Percentiles rank a stretch among this genome's conserved stretches.
phyloP scores from a whole-genome alignment of 768 basidiomycete genomes.

The Termitomyces sp. region DNA sequence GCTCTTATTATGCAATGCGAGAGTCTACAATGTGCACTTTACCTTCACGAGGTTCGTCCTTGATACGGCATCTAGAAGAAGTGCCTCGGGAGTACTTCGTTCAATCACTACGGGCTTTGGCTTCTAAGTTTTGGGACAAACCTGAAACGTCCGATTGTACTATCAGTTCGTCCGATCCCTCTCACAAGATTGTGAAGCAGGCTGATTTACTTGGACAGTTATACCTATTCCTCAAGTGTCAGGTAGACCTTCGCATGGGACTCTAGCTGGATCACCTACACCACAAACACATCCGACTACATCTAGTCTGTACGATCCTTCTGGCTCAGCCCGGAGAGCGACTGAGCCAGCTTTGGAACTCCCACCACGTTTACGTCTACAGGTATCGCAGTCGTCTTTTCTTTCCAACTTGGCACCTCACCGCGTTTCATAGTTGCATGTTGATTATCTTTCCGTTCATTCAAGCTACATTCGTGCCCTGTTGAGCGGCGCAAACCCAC shows the following conservation, averaged over 20 bases:
- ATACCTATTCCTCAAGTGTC: slow-evolving; percentile 42
- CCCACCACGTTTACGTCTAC: slow-evolving; percentile 55
- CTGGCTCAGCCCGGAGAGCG: slow-evolving; percentile 40
- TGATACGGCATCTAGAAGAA: slow-evolving; percentile 40
- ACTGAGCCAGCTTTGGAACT: slow-evolving; percentile 46
- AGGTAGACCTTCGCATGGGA: slow-evolving; percentile 26
- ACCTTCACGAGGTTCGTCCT: slow-evolving; percentile 23
- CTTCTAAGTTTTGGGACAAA: slow-evolving; percentile 67
- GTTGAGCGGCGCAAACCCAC: slow-evolving; percentile 59
- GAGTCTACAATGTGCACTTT: slow-evolving; percentile 9
- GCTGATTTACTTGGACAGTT: slow-evolving; percentile 26
- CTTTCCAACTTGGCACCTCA: background rate
- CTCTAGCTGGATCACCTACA: slow-evolving; percentile 21
- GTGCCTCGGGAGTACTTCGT: slow-evolving; percentile 73
- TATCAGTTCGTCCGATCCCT: slow-evolving; percentile 41
- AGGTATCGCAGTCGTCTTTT: slow-evolving; percentile 30
- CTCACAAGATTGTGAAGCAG: background rate
- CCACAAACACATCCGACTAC: slow-evolving; percentile 23
- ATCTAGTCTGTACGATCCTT: slow-evolving; percentile 31
- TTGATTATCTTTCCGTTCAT: slow-evolving; percentile 78
- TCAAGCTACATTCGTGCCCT: slow-evolving; percentile 68
- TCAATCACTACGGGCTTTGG: slow-evolving; percentile 61
- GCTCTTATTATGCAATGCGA: background rate
- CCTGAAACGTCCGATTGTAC: slow-evolving; percentile 77
- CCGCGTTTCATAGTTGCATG: slow-evolving; percentile 52